Base-by-base conservation (phyloP, 768 basidiomycete genomes). In the Auriscalpium vulgare region DNA sequence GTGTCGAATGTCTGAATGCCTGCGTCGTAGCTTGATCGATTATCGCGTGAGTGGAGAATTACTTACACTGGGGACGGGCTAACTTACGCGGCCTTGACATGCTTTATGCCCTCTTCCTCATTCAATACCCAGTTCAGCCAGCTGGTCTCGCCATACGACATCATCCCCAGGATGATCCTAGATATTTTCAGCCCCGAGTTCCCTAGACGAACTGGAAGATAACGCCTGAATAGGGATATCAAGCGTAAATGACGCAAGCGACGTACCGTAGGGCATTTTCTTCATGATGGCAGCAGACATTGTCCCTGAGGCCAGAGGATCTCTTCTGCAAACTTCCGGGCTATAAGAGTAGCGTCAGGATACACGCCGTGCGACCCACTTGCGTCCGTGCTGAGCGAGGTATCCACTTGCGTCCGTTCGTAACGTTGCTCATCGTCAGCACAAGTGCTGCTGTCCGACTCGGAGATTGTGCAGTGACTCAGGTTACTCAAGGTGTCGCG, bases 1-100 rank as follows among this genome's bases (percentile, higher is more conserved):
- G 70, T 75, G 62, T 71, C 72, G 56, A 73, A 75, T 0, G 73
- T 72, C 49, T 68, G 68, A 58, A 76, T 74, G 10, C 76, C 76
- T 29, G 68, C 65, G 3, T 76, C 75, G 50, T 70, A 54, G 14
- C 4, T 36, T 11, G n/a, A 38, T 37, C 10, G 8, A 48, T 21
- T n/a, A 8, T 14, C 10, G 10, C 11, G 23, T 36, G 9, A 49
- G 37, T 3, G 29, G 10, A 3, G 7, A 21, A 53, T n/a, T n/a
- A n/a, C n/a, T 3, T 0, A 34, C 17, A 14, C n/a, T 6, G 0
- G 45, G 23, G 13, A n/a, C 8, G 9, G 7, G 40, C 19, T 16
- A 5, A 63, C 74, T 53, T 61, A 78, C 59, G 77, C 77, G 8
- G 61, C 68, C 65, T 77, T 75, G 66, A 77, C 67, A 61, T 75